Conservation (phyloP, 495 filamentous ascomycete genomes). For the Talaromyces stipitatus region DNA sequence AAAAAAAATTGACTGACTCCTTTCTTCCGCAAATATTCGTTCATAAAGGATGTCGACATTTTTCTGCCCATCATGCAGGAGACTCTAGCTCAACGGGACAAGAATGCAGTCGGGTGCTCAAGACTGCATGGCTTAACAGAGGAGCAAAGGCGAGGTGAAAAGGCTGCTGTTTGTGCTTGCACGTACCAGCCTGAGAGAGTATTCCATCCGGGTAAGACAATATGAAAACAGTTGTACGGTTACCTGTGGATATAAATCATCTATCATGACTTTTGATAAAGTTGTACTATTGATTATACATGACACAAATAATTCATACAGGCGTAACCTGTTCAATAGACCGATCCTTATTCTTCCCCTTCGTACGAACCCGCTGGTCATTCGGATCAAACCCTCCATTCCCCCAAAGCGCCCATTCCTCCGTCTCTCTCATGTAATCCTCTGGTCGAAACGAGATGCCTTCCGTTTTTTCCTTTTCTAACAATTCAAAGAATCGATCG, state of each 20-base stretch:
- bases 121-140: background rate
- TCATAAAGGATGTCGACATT: background rate
- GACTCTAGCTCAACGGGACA: no score
- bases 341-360: conserved; percentile 31
- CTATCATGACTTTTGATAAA: background rate
- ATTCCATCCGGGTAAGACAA: no score
- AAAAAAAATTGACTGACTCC: background rate
- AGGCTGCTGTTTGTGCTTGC: background rate
- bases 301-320: background rate
- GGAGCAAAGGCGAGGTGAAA: background rate
- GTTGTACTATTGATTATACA: background rate
- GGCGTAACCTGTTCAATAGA: background rate
- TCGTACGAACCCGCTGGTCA: conserved; percentile 80
- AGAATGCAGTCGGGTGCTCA: no score
- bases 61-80: background rate
- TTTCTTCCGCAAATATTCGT: background rate
- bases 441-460: conserved; percentile 67
- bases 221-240: no score
- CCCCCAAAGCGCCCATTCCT: conserved; percentile 93
- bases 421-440: conserved; percentile 83
- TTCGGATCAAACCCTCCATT: conserved; percentile 88
- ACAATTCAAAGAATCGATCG: conserved; percentile 74
- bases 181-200: background rate
- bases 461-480: conserved; percentile 54
- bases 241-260: no score